These are phyloP conservation scores for Aspergillus sparsus DNA, from an alignment of 495 filamentous ascomycete species.

Conservation along the genomic window DNA sequence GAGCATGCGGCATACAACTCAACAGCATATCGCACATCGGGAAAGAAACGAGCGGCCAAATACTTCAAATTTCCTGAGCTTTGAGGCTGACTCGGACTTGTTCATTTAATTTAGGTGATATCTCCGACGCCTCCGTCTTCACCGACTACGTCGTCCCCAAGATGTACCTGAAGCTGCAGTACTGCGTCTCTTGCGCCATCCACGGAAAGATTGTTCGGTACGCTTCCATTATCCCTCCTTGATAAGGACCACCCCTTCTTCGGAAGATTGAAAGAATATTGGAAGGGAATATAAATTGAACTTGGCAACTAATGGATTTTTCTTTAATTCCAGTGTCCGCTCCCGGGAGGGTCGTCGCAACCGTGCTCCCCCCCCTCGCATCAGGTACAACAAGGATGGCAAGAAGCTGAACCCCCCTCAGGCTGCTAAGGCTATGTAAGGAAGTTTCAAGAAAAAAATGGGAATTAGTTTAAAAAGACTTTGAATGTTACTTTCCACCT, in stretches of 20 bases:
- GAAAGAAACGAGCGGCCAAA: not conserved
- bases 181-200: constrained; percentile 99
- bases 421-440: constrained; percentile 65
- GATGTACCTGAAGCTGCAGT: constrained; percentile 99
- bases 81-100: constrained; percentile 18
- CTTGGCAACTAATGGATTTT: constrained; percentile 6
- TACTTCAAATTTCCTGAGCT: not conserved
- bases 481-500: constrained; percentile 31
- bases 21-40: constrained; percentile 14
- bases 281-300: too few relatives aligned
- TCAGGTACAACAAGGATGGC: constrained; percentile 99
- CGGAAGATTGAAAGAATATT: too few relatives aligned
- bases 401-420: constrained; percentile 98
- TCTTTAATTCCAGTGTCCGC: constrained; percentile 72
- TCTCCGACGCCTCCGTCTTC: constrained; percentile 99
- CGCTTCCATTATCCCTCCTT: constrained; percentile 34
- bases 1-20: not conserved
- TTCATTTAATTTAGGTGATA: constrained; percentile 74
- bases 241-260: not conserved
- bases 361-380: constrained; percentile 93
- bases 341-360: constrained; percentile 97
- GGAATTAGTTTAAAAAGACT: constrained; percentile 35
- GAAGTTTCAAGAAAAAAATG: constrained; percentile 44
- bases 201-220: constrained; percentile 99
- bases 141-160: constrained; percentile 98